Percentiles rank a stretch among this genome's conserved stretches.
These are phyloP conservation scores for Ophiostoma triangulosporum DNA, from an alignment of 2,329 filamentous ascomycete species.

Conservation along the genomic window DNA sequence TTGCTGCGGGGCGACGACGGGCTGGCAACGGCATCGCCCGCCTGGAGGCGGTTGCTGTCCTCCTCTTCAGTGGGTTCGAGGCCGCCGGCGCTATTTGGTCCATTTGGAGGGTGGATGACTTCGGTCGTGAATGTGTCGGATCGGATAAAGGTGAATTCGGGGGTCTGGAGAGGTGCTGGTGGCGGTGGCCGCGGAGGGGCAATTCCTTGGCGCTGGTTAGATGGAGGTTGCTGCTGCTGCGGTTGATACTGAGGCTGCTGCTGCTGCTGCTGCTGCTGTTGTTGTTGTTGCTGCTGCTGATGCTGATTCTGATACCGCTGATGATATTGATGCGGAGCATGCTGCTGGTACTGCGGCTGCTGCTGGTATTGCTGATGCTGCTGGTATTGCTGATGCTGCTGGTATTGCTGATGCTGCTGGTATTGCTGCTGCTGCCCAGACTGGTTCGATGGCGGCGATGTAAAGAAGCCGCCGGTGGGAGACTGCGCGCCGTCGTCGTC, in stretches of 20 bases:
- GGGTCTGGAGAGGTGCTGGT: conserved; percentile 26
- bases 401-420: conserved; percentile 1
- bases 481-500: neutral
- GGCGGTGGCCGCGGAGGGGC: conserved; percentile 17
- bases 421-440: neutral
- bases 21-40: conserved; percentile 15
- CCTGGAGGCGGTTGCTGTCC: conserved; percentile 16
- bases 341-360: neutral
- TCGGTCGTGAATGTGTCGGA: conserved; percentile 74
- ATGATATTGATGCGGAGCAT: neutral
- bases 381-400: neutral
- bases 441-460: neutral
- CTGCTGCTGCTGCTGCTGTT: neutral
- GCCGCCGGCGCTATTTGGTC: conserved; percentile 18
- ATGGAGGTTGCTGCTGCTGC: neutral
- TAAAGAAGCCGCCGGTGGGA: neutral
- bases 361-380: neutral
- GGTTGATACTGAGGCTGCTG: neutral
- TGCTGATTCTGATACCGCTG: neutral
- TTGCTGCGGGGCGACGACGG: conserved; percentile 9
- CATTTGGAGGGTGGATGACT: conserved; percentile 53
- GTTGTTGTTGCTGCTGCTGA: neutral
- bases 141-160: conserved; percentile 72
- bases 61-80: conserved; percentile 14
- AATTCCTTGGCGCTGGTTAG: neutral